These are phyloP conservation scores for Albifimbria verrucaria DNA, from an alignment of 2,329 filamentous ascomycete genomes.

Conservation along the genomic window DNA sequence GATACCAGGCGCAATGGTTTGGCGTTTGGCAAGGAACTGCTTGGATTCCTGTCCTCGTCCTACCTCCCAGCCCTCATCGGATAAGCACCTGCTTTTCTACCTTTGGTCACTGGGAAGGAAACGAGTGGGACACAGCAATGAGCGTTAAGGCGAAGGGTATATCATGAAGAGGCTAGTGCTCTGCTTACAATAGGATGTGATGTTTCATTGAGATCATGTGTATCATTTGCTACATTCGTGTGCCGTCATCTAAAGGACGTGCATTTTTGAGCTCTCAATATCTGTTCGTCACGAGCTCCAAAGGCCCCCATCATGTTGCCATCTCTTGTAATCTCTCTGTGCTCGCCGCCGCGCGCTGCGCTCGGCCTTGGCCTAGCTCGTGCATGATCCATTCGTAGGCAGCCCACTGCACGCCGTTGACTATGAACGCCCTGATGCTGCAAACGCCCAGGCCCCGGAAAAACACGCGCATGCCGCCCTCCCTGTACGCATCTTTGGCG, in stretches of 20 bases:
- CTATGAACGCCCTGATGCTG: slow-evolving; percentile 81
- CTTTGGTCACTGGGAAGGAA: not conserved
- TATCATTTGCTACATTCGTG: no score
- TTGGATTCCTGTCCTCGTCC: not conserved
- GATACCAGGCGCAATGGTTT: not conserved
- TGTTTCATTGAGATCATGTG: not conserved
- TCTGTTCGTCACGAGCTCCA: no score
- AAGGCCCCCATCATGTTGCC: no score
- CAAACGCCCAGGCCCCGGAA: slow-evolving; percentile 77
- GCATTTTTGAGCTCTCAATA: no score
- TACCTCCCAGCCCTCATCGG: no score
- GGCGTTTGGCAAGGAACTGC: not conserved
- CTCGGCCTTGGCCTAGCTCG: slow-evolving; percentile 37
- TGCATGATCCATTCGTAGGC: slow-evolving; percentile 87
- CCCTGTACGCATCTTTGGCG: slow-evolving; percentile 62
- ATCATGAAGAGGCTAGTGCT: not conserved
- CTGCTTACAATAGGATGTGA: not conserved
- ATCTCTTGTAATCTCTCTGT: slow-evolving; percentile 1
- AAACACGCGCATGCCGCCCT: slow-evolving; percentile 61
- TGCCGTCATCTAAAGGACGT: no score
- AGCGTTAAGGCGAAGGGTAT: not conserved
- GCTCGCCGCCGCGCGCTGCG: slow-evolving; percentile 6
- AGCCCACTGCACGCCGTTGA: slow-evolving; percentile 92
- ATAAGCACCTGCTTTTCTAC: no score
- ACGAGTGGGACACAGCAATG: not conserved